phyloP scores from a whole-genome alignment of 176 grass and related monocot species.

The Thalia dealbata region DNA sequence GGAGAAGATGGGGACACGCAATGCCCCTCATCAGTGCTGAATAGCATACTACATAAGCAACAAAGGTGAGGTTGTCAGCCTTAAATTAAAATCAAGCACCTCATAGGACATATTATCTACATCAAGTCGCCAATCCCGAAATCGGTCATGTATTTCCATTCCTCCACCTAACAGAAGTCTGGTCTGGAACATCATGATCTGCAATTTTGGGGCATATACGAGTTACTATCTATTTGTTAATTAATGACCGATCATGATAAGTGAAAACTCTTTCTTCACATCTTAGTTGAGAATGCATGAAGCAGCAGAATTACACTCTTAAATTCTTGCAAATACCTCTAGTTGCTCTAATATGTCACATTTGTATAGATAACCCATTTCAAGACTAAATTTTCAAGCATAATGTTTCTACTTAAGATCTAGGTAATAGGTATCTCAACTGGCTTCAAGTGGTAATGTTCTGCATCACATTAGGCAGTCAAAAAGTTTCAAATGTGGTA shows the following conservation, averaged over 20 bases:
- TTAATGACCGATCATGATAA: neutral
- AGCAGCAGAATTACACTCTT: too few species aligned
- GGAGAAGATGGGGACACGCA: neutral
- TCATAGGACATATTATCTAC: conserved; percentile 90
- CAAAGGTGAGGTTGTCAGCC: neutral
- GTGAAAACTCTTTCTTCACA: neutral
- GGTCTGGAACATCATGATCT: conserved; percentile 77
- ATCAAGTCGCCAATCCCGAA: conserved; percentile 68
- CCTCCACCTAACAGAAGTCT: conserved; percentile 48
- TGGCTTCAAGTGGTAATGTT: too few species aligned
- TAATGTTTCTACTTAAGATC: too few species aligned
- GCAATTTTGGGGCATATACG: neutral
- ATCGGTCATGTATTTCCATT: conserved; percentile 55
- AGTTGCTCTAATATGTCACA: too few species aligned
- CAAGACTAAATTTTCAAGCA: too few species aligned
- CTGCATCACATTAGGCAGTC: too few species aligned
- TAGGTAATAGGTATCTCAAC: too few species aligned
- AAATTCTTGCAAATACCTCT: too few species aligned
- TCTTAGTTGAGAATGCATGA: neutral
- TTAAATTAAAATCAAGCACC: conserved; percentile 14
- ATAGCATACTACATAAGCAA: neutral
- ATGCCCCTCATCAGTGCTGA: neutral
- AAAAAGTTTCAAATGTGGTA: too few species aligned
- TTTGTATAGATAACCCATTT: too few species aligned
- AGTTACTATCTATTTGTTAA: neutral